Evolutionary conservation across 352 stramenopile genomes (phyloP), one percentile per base, ranked within the genome.

Genomic region (Globisporangium camurandrum): DNA sequence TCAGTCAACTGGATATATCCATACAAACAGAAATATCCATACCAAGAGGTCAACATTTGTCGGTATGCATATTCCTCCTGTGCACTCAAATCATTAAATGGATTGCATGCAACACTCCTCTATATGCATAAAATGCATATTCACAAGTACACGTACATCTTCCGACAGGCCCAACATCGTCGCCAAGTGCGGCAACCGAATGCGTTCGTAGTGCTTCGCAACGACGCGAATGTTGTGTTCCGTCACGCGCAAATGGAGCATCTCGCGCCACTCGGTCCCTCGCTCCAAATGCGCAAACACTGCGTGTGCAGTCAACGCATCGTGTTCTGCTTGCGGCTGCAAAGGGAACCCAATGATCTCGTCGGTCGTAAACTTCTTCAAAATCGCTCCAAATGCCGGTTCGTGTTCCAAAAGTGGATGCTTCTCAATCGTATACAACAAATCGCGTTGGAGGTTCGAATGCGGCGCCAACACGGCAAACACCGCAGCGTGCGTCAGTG

Each of bases 211-310:
- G 71, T 98, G 98, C 37, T 89, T 69, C 2, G 93, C 76, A 11
- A 95, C 75, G 11, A 98, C 77, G 37, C 96, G 88, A 52, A 99
- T 95, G 72, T 99, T 99, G 84, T 99, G 94, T 70, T 99, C 91
- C 16, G 97, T 90, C 36, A 98, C 93, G 42, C 96, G 86, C 33
- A 71, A 88, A 62, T 97, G 84, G 26, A 99, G 89, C 20, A 66
- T 71, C 50, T 86, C 77, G 41, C 86, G 76, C 93, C 94, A 98
- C 57, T 95, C 79, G 17, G 67, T 53, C 31, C 69, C 71, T 30
- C 74, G 74, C 53, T 81, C 77, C 1, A 62, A 60, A 51, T 95
- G 70, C 17, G 68, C 73, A 57, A 98, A 96, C 34, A 93, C 77
- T 12, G 82, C 56, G 49, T 97, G 74, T 17, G 68, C 64, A 65